Percentiles rank a stretch among this genome's conserved stretches.
These are phyloP conservation scores for Saxispiralis lemnorum DNA, from an alignment of 495 filamentous ascomycete genomes.

Conservation along the genomic window DNA sequence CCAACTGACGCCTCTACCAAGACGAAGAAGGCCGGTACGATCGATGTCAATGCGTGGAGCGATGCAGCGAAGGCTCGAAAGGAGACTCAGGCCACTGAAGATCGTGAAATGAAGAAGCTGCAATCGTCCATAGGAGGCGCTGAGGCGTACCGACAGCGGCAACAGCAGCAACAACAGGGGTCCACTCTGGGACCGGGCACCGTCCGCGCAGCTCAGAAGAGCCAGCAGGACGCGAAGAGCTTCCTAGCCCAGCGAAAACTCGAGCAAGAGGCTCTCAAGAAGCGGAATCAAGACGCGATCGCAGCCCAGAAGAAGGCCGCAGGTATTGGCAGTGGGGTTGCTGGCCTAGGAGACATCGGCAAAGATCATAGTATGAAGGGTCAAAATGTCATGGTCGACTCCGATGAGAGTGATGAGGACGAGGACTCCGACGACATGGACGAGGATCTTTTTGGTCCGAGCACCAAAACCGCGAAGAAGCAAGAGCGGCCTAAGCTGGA, in stretches of 20 bases:
- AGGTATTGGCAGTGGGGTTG: slow-evolving; percentile 62
- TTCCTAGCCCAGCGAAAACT: slow-evolving; percentile 34
- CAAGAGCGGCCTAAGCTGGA: slow-evolving; percentile 32
- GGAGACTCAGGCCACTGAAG: slow-evolving; percentile 4
- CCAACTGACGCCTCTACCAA: slow-evolving; percentile 16
- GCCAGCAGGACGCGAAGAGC: slow-evolving; percentile 17
- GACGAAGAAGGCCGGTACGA: slow-evolving; percentile 44
- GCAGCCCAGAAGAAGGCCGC: slow-evolving; percentile 45
- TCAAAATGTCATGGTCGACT: slow-evolving; percentile 74
- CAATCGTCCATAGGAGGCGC: slow-evolving; percentile 3
- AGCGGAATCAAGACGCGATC: slow-evolving; percentile 50
- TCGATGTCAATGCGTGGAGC: slow-evolving; percentile 43
- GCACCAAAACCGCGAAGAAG: slow-evolving; percentile 11
- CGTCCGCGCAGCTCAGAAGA: slow-evolving; percentile 21
- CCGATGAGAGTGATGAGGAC: slow-evolving; percentile 58
- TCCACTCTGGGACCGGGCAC: slow-evolving; percentile 1
- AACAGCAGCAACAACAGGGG: slow-evolving; percentile 2
- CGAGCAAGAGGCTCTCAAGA: slow-evolving; percentile 18
- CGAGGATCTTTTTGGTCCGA: slow-evolving; percentile 15
- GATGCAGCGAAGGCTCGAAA: slow-evolving; percentile 21
- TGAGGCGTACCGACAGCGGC: slow-evolving; percentile 5
- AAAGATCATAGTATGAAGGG: slow-evolving; percentile 58
- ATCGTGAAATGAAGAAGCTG: slow-evolving; percentile 3
- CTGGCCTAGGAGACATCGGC: slow-evolving; percentile 56
- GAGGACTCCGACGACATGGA: slow-evolving; percentile 31